Evolutionary conservation across 345 rosid genomes (phyloP).

Genomic region (Euphorbia pulcherrima): DNA sequence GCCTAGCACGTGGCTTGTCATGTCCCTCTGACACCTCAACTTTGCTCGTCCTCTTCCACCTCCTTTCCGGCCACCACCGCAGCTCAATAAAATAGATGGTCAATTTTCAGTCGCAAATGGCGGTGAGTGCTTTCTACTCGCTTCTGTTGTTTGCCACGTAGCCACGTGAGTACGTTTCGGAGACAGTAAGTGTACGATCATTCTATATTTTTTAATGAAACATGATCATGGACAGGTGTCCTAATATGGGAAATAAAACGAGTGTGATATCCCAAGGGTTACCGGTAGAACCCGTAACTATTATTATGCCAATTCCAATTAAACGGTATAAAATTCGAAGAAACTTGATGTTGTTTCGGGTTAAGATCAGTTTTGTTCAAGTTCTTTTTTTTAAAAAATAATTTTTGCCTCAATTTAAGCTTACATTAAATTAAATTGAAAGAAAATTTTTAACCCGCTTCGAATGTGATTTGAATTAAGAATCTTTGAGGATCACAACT

Average conservation of each 20-base stretch:
- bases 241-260: constrained; percentile 8
- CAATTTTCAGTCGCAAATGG: not conserved
- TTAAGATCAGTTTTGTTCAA: too few relatives aligned
- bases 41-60: not conserved
- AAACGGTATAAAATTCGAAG: too few relatives aligned
- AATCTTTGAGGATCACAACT: too few relatives aligned
- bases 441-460: too few relatives aligned
- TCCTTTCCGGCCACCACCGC: not conserved
- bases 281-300: too few relatives aligned
- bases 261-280: not conserved
- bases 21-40: too few relatives aligned
- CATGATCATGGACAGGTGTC: constrained; percentile 14
- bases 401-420: too few relatives aligned
- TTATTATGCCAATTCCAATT: too few relatives aligned
- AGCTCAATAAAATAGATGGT: not conserved
- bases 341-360: too few relatives aligned
- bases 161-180: constrained; percentile 3
- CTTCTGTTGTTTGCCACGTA: constrained; percentile 8
- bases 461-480: too few relatives aligned
- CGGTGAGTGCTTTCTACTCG: not conserved
- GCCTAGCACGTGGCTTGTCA: constrained; percentile 29
- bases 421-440: too few relatives aligned
- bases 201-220: not conserved
- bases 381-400: too few relatives aligned
- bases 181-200: not conserved